These are phyloP conservation scores for Jatropha curcas DNA, from an alignment of 345 rosid species.

Conservation along the genomic window DNA sequence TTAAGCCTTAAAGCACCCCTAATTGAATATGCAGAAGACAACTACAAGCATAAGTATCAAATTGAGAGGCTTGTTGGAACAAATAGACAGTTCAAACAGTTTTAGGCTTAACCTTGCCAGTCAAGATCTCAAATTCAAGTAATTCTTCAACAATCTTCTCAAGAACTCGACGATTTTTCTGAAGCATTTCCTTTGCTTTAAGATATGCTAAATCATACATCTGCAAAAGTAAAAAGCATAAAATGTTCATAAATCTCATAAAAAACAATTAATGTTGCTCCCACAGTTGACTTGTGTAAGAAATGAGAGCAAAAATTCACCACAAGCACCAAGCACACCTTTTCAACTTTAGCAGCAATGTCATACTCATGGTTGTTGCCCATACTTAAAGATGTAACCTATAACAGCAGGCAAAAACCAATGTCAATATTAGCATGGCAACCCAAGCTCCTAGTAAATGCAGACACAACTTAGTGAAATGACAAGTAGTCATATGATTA, in stretches of 20 bases:
- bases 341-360: slow-evolving; percentile 86
- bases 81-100: slow-evolving; percentile 14
- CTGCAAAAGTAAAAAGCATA: slow-evolving; percentile 38
- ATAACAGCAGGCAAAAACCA: slow-evolving; percentile 24
- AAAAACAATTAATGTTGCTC: slow-evolving; percentile 10
- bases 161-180: slow-evolving; percentile 64
- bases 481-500: neutral
- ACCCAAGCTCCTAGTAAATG: neutral
- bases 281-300: neutral
- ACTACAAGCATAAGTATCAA: too few species aligned
- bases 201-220: slow-evolving; percentile 74
- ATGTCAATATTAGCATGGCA: slow-evolving; percentile 10
- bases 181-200: slow-evolving; percentile 80
- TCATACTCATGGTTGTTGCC: slow-evolving; percentile 81
- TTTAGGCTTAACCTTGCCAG: slow-evolving; percentile 66
- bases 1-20: too few species aligned
- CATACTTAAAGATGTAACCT: slow-evolving; percentile 82
- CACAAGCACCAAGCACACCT: slow-evolving; percentile 44
- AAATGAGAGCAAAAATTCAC: slow-evolving; percentile 9
- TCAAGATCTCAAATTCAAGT: slow-evolving; percentile 80
- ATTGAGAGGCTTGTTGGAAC: slow-evolving; percentile 15
- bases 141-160: slow-evolving; percentile 88
- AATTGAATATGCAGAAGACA: too few species aligned
- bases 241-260: slow-evolving; percentile 12
- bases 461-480: neutral